These are phyloP conservation scores for Bryum argenteum DNA, from an alignment of 225 moss, liverwort and hornwort genomes.

Conservation along the genomic window DNA sequence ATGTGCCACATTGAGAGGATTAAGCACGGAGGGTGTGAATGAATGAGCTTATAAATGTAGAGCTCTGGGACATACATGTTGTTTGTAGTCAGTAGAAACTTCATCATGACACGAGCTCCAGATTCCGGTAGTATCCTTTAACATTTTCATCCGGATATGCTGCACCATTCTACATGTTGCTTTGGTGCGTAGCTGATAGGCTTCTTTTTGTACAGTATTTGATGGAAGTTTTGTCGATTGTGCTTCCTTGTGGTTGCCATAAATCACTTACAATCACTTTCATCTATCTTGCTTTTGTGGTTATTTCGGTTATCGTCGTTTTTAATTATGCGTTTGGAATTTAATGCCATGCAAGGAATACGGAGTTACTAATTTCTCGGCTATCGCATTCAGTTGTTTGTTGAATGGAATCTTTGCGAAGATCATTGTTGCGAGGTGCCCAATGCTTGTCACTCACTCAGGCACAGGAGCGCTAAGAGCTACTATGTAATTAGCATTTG, in stretches of 20 bases:
- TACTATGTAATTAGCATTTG: too few species aligned
- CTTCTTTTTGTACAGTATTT: slow-evolving; percentile 43
- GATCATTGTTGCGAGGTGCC: too few species aligned
- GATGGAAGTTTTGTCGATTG: slow-evolving; percentile 45
- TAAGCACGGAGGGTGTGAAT: slow-evolving; percentile 76
- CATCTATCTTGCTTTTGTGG: background rate
- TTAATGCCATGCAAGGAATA: background rate
- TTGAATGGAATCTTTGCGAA: too few species aligned
- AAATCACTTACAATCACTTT: slow-evolving; percentile 25
- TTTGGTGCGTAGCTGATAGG: slow-evolving; percentile 30
- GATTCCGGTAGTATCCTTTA: slow-evolving; percentile 29
- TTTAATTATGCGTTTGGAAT: background rate
- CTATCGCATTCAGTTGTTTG: too few species aligned
- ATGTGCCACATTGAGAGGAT: slow-evolving; percentile 96
- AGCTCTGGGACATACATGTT: slow-evolving; percentile 24
- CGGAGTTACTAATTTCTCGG: background rate
- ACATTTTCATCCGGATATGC: slow-evolving; percentile 32
- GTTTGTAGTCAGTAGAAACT: slow-evolving; percentile 5
- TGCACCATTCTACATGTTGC: slow-evolving; percentile 41
- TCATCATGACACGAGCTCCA: slow-evolving; percentile 21
- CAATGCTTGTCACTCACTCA: too few species aligned
- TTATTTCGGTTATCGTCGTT: background rate
- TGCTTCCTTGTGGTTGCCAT: slow-evolving; percentile 35
- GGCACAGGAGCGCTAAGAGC: too few species aligned
- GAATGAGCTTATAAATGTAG: slow-evolving; percentile 33